These are phyloP conservation scores for Aspergillus affinis DNA, from an alignment of 495 filamentous ascomycete genomes.

Conservation along the genomic window DNA sequence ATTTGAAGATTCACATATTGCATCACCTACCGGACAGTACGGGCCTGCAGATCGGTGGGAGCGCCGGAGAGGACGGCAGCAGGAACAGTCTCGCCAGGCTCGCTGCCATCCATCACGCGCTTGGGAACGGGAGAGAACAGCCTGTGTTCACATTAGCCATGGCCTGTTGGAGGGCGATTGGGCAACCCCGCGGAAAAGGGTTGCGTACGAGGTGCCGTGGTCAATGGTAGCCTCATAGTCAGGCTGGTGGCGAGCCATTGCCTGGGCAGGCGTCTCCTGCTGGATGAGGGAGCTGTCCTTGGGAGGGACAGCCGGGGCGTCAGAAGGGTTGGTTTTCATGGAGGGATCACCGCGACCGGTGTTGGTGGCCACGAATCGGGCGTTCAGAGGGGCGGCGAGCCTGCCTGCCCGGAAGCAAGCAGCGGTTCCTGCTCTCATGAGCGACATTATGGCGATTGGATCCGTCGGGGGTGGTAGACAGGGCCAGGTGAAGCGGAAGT, in stretches of 20 bases:
- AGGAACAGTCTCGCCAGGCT: conserved; percentile 69
- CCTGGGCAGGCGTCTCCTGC: conserved; percentile 51
- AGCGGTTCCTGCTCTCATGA: conserved; percentile 43
- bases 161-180: not conserved
- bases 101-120: conserved; percentile 85
- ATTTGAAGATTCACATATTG: not conserved
- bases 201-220: conserved; percentile 73
- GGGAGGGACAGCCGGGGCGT: conserved; percentile 38
- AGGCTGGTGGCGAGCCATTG: conserved; percentile 64
- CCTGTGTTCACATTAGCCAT: conserved; percentile 46
- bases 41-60: conserved; percentile 86
- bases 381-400: conserved; percentile 34
- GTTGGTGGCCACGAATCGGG: conserved; percentile 36
- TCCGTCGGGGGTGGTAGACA: conserved; percentile 23
- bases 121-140: conserved; percentile 87
- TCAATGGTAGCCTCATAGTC: conserved; percentile 78
- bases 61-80: conserved; percentile 90
- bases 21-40: conserved; percentile 77
- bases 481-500: conserved; percentile 19
- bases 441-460: conserved; percentile 39
- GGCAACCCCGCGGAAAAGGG: conserved; percentile 8
- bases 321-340: conserved; percentile 42
- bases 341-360: conserved; percentile 23
- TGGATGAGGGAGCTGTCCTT: conserved; percentile 50
- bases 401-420: conserved; percentile 38